Evolutionary conservation across 1,139 yeast species (phyloP).

Genomic region (Neolecta irregularis): DNA sequence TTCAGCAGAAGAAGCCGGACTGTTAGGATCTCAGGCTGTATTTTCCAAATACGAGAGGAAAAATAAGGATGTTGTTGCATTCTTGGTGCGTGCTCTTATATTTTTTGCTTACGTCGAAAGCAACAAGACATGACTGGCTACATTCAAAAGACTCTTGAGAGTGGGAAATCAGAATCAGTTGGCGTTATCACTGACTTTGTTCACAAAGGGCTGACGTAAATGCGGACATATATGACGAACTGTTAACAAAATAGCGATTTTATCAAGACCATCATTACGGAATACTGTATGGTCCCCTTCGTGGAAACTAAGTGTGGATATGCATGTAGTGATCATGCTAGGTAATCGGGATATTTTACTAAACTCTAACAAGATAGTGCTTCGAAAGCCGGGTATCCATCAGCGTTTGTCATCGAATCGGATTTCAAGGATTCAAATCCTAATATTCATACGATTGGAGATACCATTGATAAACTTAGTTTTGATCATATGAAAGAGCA

Average conservation of each 20-base stretch:
- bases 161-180: slow-evolving; percentile 51
- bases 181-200: slow-evolving; percentile 72
- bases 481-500: slow-evolving; percentile 68
- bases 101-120: no score
- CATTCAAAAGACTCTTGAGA: slow-evolving; percentile 39
- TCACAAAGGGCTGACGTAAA: slow-evolving; percentile 41
- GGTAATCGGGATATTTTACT: no score
- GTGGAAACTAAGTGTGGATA: slow-evolving; percentile 74
- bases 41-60: slow-evolving; percentile 39
- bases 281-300: slow-evolving; percentile 52
- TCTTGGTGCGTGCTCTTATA: no score
- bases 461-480: slow-evolving; percentile 66
- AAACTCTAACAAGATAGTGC: no score
- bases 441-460: slow-evolving; percentile 60
- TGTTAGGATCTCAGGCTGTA: slow-evolving; percentile 72
- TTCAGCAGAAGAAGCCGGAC: slow-evolving; percentile 89
- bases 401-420: slow-evolving; percentile 67
- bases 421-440: slow-evolving; percentile 48
- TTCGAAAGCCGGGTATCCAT: slow-evolving; percentile 64
- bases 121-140: slow-evolving; percentile 87
- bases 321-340: slow-evolving; percentile 87
- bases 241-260: no score
- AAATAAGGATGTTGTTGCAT: slow-evolving; percentile 47
- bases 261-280: slow-evolving; percentile 42
- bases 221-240: no score